Evolutionary conservation across 73 alveolate species (phyloP).

Genomic region (Paramecium primaurelia): DNA sequence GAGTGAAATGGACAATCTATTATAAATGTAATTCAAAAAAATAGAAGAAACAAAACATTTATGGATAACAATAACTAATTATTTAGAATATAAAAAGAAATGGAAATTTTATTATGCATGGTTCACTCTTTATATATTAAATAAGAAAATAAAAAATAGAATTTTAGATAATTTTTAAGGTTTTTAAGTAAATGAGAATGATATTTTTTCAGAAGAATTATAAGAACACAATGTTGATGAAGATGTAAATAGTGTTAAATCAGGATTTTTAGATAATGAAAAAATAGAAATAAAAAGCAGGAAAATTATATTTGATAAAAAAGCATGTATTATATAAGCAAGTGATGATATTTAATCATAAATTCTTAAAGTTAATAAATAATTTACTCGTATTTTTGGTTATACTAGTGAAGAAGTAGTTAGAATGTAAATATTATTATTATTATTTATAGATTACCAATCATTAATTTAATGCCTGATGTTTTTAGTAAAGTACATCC

Average conservation of each 20-base stretch:
- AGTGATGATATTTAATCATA: constrained; percentile 29
- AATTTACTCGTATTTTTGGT: constrained; percentile 45
- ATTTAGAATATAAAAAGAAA: constrained; percentile 50
- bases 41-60: constrained; percentile 20
- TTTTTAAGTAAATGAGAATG: constrained; percentile 53
- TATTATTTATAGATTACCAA: not conserved
- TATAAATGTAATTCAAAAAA: not conserved
- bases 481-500: constrained; percentile 49
- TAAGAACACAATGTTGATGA: constrained; percentile 40
- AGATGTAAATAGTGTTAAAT: constrained; percentile 34
- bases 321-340: constrained; percentile 47
- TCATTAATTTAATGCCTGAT: constrained; percentile 45
- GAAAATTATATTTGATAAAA: constrained; percentile 51
- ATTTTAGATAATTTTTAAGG: constrained; percentile 54
- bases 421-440: not conserved
- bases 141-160: constrained; percentile 38
- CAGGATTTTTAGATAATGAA: constrained; percentile 44
- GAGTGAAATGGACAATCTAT: constrained; percentile 29
- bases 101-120: constrained; percentile 63
- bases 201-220: constrained; percentile 58
- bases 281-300: constrained; percentile 52
- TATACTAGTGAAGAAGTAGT: constrained; percentile 31
- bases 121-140: constrained; percentile 52
- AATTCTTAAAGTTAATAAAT: constrained; percentile 54
- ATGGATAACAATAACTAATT: constrained; percentile 36